These are phyloP conservation scores for Gossypium bickii DNA, from an alignment of 345 rosid genomes.

Conservation along the genomic window DNA sequence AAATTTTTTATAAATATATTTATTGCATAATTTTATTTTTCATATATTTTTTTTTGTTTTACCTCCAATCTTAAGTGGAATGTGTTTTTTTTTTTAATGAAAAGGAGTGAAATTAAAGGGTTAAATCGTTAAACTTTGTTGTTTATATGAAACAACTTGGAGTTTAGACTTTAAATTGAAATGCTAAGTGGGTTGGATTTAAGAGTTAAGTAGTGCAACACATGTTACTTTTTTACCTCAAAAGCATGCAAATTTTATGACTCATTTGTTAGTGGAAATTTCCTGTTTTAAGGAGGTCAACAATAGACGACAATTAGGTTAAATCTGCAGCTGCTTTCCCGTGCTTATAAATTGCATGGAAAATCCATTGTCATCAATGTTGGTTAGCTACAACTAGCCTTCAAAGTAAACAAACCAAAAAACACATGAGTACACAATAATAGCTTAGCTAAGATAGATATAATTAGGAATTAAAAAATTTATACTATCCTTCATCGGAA, in stretches of 20 bases:
- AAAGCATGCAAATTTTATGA: conserved; percentile 21
- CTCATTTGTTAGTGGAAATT: conserved; percentile 22
- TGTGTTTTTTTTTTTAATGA: neutral
- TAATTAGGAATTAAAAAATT: neutral
- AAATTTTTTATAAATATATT: too few species aligned
- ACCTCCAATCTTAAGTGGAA: neutral
- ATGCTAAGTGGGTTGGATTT: neutral
- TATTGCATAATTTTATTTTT: too few species aligned
- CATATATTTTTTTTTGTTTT: neutral
- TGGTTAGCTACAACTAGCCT: neutral
- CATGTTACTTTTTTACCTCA: conserved; percentile 26
- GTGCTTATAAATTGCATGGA: conserved; percentile 8
- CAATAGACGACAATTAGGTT: conserved; percentile 29
- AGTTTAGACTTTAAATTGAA: neutral
- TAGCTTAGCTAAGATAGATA: conserved; percentile 10
- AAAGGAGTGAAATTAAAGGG: neutral
- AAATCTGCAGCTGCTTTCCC: neutral
- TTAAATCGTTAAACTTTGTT: neutral
- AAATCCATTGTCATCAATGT: conserved; percentile 3
- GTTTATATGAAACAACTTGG: neutral
- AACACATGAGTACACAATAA: conserved; percentile 30
- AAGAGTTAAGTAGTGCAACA: conserved; percentile 4
- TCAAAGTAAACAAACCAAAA: neutral
- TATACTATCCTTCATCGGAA: neutral
- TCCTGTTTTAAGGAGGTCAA: conserved; percentile 31